Percentiles rank a stretch among this genome's conserved stretches.
phyloP scores from a whole-genome alignment of 2,329 filamentous ascomycete genomes.

The Aspergillus felis region DNA sequence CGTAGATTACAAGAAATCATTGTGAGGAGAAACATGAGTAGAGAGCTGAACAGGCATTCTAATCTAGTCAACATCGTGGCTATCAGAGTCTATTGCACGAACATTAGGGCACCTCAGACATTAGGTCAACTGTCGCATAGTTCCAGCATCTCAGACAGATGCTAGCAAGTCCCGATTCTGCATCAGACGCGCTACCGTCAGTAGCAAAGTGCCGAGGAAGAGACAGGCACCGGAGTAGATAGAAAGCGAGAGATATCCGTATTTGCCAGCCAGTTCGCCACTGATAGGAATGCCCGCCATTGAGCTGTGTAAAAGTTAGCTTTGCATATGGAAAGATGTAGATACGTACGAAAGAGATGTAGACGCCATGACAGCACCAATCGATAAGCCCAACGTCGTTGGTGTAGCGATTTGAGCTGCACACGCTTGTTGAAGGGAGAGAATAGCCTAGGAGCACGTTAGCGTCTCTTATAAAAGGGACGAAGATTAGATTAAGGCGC shows the following conservation, averaged over 20 bases:
- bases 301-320: slow-evolving; percentile 22
- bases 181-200: slow-evolving; percentile 18
- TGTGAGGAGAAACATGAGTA: no score
- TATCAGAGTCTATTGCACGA: not conserved
- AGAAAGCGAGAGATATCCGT: slow-evolving; percentile 41
- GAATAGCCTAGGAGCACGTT: slow-evolving; percentile 34
- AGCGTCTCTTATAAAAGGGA: not conserved
- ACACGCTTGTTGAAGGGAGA: slow-evolving; percentile 47
- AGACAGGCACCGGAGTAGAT: slow-evolving; percentile 36
- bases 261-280: slow-evolving; percentile 36
- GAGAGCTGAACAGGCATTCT: no score
- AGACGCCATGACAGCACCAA: slow-evolving; percentile 42
- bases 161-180: slow-evolving; percentile 14
- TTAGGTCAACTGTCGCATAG: no score
- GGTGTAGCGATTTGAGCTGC: slow-evolving; percentile 40
- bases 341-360: slow-evolving; percentile 41
- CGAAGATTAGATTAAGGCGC: slow-evolving; percentile 1
- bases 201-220: slow-evolving; percentile 25
- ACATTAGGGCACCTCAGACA: not conserved
- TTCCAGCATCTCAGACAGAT: slow-evolving; percentile 4
- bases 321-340: not conserved
- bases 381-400: slow-evolving; percentile 38
- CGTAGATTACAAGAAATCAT: no score
- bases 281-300: slow-evolving; percentile 43
- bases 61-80: no score